These are phyloP conservation scores for Lyophyllum atratum DNA, from an alignment of 768 basidiomycete species.

Conservation along the genomic window DNA sequence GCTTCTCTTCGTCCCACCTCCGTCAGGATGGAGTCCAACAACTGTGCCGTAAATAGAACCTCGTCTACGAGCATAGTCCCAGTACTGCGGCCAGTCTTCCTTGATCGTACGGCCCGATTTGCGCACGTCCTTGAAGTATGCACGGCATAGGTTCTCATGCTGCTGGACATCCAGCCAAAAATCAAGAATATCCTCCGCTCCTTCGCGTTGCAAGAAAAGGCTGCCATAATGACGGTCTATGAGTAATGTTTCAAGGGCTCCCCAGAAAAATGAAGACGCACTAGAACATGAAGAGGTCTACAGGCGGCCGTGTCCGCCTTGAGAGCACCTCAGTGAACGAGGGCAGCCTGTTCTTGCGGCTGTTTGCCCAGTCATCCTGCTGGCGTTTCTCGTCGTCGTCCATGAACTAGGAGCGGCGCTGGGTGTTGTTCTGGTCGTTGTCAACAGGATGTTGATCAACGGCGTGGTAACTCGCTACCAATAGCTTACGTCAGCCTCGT, in stretches of 20 bases:
- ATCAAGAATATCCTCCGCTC: constrained; percentile 94
- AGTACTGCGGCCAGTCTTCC: constrained; percentile 99
- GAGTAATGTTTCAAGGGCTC: neutral
- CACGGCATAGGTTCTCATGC: constrained; percentile 97
- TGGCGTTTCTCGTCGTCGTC: constrained; percentile 58
- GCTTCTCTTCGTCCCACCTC: constrained; percentile 67
- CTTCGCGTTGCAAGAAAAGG: constrained; percentile 94
- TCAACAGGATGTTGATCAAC: constrained; percentile 29
- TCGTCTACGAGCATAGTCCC: constrained; percentile 88
- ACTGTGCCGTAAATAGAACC: constrained; percentile 94
- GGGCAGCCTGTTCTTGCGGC: constrained; percentile 77
- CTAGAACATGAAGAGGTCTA: constrained; percentile 99
- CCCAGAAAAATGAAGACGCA: constrained; percentile 45
- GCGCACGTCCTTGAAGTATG: constrained; percentile 98
- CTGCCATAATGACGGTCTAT: constrained; percentile 37
- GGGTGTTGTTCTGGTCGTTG: constrained; percentile 25
- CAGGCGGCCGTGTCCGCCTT: constrained; percentile 87
- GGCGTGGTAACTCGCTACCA: constrained; percentile 24
- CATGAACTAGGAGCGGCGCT: constrained; percentile 34
- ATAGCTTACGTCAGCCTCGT: constrained; percentile 35
- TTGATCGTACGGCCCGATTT: constrained; percentile 92
- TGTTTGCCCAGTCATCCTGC: constrained; percentile 76
- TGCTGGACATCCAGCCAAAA: constrained; percentile 99
- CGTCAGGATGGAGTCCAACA: constrained; percentile 70
- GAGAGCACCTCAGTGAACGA: constrained; percentile 91